Evolutionary conservation across 1,284 basidiomycete species (phyloP), one percentile per base, ranked within the genome.

Genomic region (Cutaneotrichosporon dermatis): DNA sequence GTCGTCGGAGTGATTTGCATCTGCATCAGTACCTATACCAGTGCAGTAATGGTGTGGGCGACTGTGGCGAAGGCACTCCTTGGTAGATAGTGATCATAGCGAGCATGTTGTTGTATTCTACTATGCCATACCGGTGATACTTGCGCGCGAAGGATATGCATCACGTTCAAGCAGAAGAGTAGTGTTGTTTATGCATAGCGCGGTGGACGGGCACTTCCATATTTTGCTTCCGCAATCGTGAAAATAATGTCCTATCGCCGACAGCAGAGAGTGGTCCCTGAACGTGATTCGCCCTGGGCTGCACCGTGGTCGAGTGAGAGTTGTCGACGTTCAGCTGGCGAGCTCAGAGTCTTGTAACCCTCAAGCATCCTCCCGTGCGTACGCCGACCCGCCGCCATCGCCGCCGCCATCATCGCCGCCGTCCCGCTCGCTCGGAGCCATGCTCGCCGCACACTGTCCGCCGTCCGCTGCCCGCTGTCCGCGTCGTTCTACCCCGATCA

Each of bases 361-460:
- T 51, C 50, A 51, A 51, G 50, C 50, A 51, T 51, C 50, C 50
- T 39, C 50, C 50, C 40, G 50, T 51, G 39, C 50, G 50, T 51
- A 51, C n/a, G 35, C 13, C 50, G 16, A 39, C 15, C 50, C 50
- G 16, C 37, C 37, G 50, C 16, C 50, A 36, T 25, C 50, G 50
- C 16, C 50, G 50, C 8, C 50, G 35, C 15, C 49, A 6, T 15
- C 50, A 13, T 41, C 39, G 11, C 15, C 15, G 50, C 39, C 50
- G 15, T 34, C 37, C 15, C 16, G 7, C 37, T 16, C 10, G 9
- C 2, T 33, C 37, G 16, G 15, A 10, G 15, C 37, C 15, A 35
- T 33, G 11, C 36, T 40, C 13, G 35, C 10, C 49, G 8, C 13
- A 10, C 37, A 6, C 33, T 36, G n/a, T 15, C 11, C 36, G 33